These are phyloP conservation scores for Pythium dissimile DNA, from an alignment of 352 stramenopile species.

Conservation along the genomic window DNA sequence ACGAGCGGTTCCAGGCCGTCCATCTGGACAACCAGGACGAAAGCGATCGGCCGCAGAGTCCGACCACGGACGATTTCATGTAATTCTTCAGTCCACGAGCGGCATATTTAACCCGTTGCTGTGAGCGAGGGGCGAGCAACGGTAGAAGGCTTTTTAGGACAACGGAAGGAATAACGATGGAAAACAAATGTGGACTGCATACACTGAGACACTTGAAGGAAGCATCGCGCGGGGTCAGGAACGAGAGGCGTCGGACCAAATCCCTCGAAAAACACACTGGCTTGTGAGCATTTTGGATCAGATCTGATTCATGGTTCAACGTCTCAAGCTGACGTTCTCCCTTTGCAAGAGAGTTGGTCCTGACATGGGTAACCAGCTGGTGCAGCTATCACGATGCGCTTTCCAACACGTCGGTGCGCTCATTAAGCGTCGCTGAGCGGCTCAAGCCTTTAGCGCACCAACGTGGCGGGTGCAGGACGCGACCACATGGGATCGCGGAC, in stretches of 20 bases:
- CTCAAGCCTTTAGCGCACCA: neutral
- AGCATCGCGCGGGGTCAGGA: no score
- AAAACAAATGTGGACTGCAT: no score
- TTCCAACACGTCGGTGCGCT: neutral
- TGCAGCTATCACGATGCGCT: neutral
- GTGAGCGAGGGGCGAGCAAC: no score
- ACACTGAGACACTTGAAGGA: no score
- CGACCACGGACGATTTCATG: conserved; percentile 78
- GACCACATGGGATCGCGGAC: neutral
- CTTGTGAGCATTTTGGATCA: neutral
- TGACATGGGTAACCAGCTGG: neutral
- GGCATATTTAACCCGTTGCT: no score
- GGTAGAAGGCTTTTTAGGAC: no score
- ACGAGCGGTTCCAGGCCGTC: conserved; percentile 86
- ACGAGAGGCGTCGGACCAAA: no score
- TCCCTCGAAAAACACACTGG: no score
- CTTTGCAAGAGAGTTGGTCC: no score
- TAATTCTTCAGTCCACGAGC: no score
- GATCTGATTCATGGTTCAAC: neutral
- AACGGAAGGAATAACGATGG: no score
- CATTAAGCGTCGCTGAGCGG: neutral
- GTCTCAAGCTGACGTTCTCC: no score
- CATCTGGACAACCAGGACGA: conserved; percentile 85
- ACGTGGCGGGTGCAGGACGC: neutral
- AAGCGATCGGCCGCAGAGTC: conserved; percentile 33